Percentiles rank a stretch among this genome's conserved stretches.
Conservation (phyloP, 805 yeast genomes). For the Tetrapisispora taiwanensis region DNA sequence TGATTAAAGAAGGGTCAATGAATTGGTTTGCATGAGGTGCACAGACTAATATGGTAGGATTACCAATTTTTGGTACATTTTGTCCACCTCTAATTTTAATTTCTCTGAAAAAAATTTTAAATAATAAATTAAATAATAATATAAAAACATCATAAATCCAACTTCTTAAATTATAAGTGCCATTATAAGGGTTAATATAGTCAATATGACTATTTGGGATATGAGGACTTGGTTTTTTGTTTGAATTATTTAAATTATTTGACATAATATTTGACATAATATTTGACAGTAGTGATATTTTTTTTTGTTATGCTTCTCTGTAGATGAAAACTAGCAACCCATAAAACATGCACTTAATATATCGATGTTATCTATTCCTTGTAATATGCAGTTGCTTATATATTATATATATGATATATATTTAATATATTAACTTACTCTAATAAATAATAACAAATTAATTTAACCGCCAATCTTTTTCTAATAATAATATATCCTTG, state of each 20-base stretch:
- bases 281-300: too few species aligned
- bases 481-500: too few species aligned
- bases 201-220: constrained; percentile 13
- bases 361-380: too few species aligned
- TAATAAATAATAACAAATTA: too few species aligned
- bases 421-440: not conserved
- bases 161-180: constrained; percentile 17
- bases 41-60: constrained; percentile 64
- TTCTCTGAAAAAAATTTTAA: constrained; percentile 54
- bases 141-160: constrained; percentile 26
- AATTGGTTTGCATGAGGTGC: constrained; percentile 88
- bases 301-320: not conserved
- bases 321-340: too few species aligned
- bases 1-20: constrained; percentile 67
- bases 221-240: constrained; percentile 12
- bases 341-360: too few species aligned
- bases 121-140: constrained; percentile 22
- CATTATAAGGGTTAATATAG: constrained; percentile 22
- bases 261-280: too few species aligned
- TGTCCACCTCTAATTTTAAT: constrained; percentile 57
- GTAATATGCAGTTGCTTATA: too few species aligned
- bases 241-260: too few species aligned
- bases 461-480: constrained; percentile 1
- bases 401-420: not conserved
- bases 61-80: constrained; percentile 22